Percentiles rank a stretch among this genome's conserved stretches.
Evolutionary conservation across 441 rosid species (phyloP).

Genomic region (Geranium incanum): DNA sequence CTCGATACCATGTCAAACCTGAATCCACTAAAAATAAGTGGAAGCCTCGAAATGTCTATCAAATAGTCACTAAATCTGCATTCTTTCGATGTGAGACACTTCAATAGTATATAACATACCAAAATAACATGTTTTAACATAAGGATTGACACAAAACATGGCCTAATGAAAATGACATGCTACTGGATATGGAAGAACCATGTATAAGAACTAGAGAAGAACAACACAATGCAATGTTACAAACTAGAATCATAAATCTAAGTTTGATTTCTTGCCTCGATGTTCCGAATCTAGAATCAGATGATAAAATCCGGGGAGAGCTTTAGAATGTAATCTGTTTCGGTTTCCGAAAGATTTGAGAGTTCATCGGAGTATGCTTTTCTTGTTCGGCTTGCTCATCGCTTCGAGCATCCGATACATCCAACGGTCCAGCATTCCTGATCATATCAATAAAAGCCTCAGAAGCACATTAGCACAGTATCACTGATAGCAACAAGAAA

Average conservation of each 20-base stretch:
- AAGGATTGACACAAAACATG: neutral
- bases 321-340: neutral
- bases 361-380: constrained; percentile 33
- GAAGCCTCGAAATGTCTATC: too few relatives aligned
- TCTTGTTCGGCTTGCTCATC: constrained; percentile 37
- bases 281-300: neutral
- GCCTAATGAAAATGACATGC: neutral
- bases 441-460: neutral
- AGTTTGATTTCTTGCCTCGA: neutral
- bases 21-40: too few relatives aligned
- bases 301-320: neutral
- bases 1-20: too few relatives aligned
- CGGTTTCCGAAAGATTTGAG: neutral
- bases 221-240: neutral
- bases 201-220: neutral
- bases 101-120: too few relatives aligned
- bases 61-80: too few relatives aligned
- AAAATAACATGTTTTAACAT: too few relatives aligned
- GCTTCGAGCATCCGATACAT: constrained; percentile 72
- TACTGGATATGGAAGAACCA: neutral
- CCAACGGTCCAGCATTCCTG: constrained; percentile 99
- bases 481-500: neutral
- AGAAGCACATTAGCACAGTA: neutral
- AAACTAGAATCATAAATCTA: neutral
- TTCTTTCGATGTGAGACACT: too few relatives aligned